Evolutionary conservation across 805 yeast genomes (phyloP).

Genomic region (Myxozyma lipomycoides): DNA sequence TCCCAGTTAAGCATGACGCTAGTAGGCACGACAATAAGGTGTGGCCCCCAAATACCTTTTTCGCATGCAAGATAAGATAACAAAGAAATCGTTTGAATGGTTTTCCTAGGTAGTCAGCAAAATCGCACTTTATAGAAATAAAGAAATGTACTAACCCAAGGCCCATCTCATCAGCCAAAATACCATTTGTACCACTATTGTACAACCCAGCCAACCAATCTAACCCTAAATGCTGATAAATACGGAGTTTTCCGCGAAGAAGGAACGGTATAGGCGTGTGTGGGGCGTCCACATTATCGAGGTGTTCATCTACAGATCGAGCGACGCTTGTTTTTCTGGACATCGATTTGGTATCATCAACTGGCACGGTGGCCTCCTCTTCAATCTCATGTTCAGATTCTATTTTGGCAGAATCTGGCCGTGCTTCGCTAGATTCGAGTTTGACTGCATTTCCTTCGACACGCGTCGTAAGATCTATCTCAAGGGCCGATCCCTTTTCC

Average conservation of each 20-base stretch:
- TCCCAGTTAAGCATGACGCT: constrained; percentile 98
- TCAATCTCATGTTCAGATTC: neutral
- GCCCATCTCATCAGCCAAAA: constrained; percentile 98
- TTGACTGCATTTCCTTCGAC: neutral
- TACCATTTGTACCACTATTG: constrained; percentile 90
- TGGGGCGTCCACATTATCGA: constrained; percentile 18
- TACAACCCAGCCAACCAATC: constrained; percentile 96
- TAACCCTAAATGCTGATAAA: constrained; percentile 91
- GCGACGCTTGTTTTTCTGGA: constrained; percentile 12
- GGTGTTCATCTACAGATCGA: constrained; percentile 11
- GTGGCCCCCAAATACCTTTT: constrained; percentile 97
- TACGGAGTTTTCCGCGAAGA: constrained; percentile 77
- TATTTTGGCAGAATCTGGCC: neutral
- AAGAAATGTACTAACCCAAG: constrained; percentile 44
- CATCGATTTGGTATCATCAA: neutral
- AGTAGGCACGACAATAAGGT: constrained; percentile 93
- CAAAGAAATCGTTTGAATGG: constrained; percentile 90
- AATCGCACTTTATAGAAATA: neutral
- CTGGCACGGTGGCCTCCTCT: constrained; percentile 16
- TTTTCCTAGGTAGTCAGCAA: constrained; percentile 49
- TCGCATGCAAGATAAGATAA: constrained; percentile 87
- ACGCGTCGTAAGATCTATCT: constrained; percentile 1
- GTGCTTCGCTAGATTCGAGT: neutral
- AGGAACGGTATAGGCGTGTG: constrained; percentile 62
- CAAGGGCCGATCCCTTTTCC: neutral